Base-by-base conservation (phyloP, 176 grass and related monocot genomes). In the Aegilops speltoides region DNA sequence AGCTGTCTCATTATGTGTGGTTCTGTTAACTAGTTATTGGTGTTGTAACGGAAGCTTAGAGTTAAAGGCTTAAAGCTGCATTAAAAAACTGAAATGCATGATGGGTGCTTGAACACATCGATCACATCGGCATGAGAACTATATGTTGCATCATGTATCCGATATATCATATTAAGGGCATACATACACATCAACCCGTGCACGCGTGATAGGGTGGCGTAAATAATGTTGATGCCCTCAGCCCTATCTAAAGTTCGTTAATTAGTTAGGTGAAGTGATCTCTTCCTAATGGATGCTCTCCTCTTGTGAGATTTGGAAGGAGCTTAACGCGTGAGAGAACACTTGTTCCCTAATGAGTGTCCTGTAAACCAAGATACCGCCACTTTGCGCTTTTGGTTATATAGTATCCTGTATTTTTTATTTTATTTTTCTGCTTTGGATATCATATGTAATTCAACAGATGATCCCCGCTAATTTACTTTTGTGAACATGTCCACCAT, bases 41-140 rank as follows among this genome's bases (percentile, higher is more conserved):
- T 57, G 73, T 85, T 57, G 36, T 89, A 74, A 73, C 64, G 8
- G 16, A 64, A n/a, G 19, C 75, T 73, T 65, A 54, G 40, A 31
- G 67, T 73, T 61, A 79, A 79, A 89, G 38, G 63, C 75, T 64
- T 73, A 52, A 79, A 79, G 54, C 75, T 73, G 62, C 79, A 88
- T 41, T 68, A 77, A 68, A 24, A 65, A 87, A 83, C 17, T 57
- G 14, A 29, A 20, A 56, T n/a, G 72, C 34, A 56, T 26, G 43
- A 43, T 80, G 41, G 67, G 13, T 85, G 63, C 23, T 80, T 80
- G 8, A 66, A 64, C 67, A 74, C 57, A 45, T 89, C n/a, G n/a
- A n/a, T n/a, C 87, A 74, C 59, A 38, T 12, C 24, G 12, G 74
- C 64, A 37, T 31, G 41, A 40, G 76, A 79, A 23, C 73, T 84